These are phyloP conservation scores for Carex parvula DNA, from an alignment of 176 grass and related monocot genomes.

Conservation along the genomic window DNA sequence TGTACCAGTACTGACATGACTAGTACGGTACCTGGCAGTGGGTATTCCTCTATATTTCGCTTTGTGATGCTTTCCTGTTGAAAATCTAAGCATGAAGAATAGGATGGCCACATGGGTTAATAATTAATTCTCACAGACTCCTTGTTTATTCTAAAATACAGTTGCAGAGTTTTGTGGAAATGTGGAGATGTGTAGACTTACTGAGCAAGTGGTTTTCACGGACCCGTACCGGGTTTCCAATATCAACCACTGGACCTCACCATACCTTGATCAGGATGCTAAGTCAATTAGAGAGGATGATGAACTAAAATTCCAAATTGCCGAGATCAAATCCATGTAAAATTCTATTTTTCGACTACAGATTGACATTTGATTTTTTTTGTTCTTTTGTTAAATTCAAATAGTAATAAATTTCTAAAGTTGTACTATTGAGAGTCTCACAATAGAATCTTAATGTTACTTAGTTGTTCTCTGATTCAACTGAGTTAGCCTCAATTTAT, in stretches of 20 bases:
- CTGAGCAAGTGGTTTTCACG: slow-evolving; percentile 84
- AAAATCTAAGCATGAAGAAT: neutral
- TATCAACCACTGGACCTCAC: slow-evolving; percentile 71
- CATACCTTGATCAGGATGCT: slow-evolving; percentile 70
- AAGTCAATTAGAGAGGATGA: slow-evolving; percentile 58
- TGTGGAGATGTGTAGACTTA: slow-evolving; percentile 81
- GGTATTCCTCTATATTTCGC: neutral
- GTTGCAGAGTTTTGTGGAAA: slow-evolving; percentile 84
- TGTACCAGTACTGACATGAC: neutral
- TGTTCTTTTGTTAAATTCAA: neutral
- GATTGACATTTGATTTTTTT: neutral
- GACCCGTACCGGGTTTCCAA: slow-evolving; percentile 75
- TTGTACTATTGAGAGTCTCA: too few relatives aligned
- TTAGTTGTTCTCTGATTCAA: too few relatives aligned
- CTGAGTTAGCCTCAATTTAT: too few relatives aligned
- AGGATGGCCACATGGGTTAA: neutral
- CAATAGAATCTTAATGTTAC: too few relatives aligned
- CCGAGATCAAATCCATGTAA: slow-evolving; percentile 77
- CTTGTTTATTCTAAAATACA: slow-evolving; percentile 32
- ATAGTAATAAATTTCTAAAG: too few relatives aligned
- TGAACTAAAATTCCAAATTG: slow-evolving; percentile 60
- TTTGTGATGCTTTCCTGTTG: neutral
- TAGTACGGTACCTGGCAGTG: neutral
- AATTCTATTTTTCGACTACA: neutral
- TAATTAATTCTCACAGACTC: neutral